phyloP scores from a whole-genome alignment of 1,139 yeast species.

The Magnusiomyces fungicola region DNA sequence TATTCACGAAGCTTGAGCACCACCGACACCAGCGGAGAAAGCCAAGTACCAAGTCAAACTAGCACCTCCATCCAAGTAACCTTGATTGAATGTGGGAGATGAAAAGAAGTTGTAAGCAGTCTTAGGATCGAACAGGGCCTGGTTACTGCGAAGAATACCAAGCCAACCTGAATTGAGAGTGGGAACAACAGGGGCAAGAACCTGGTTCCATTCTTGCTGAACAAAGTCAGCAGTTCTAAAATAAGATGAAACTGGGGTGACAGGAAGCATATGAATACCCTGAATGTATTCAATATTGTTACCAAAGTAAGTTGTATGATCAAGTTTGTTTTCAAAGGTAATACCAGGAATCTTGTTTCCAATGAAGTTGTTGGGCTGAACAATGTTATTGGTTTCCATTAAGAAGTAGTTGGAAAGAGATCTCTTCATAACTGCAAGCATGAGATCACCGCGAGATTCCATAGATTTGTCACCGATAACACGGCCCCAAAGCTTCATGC shows the following conservation, averaged over 20 bases:
- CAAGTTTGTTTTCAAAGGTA: conserved; percentile 75
- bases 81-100: conserved; percentile 37
- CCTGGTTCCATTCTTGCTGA: conserved; percentile 68
- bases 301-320: conserved; percentile 89
- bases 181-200: conserved; percentile 44
- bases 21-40: conserved; percentile 51
- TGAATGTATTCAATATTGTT: conserved; percentile 72
- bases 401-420: conserved; percentile 58
- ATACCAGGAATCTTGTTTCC: conserved; percentile 71
- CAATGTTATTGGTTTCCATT: conserved; percentile 48
- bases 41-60: conserved; percentile 87
- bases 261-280: conserved; percentile 91
- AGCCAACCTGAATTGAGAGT: conserved; percentile 74
- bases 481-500: conserved; percentile 74
- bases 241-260: conserved; percentile 76
- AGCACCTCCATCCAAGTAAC: conserved; percentile 77
- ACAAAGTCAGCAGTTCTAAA: conserved; percentile 66
- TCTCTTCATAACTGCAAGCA: conserved; percentile 58
- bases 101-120: conserved; percentile 64
- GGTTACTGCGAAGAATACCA: conserved; percentile 72
- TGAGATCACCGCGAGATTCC: conserved; percentile 71
- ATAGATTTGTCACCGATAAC: conserved; percentile 63
- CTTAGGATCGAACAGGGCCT: conserved; percentile 58
- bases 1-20: conserved; percentile 36
- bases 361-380: conserved; percentile 50